phyloP scores from a whole-genome alignment of 2,329 filamentous ascomycete genomes.

The Fusarium robinianum region DNA sequence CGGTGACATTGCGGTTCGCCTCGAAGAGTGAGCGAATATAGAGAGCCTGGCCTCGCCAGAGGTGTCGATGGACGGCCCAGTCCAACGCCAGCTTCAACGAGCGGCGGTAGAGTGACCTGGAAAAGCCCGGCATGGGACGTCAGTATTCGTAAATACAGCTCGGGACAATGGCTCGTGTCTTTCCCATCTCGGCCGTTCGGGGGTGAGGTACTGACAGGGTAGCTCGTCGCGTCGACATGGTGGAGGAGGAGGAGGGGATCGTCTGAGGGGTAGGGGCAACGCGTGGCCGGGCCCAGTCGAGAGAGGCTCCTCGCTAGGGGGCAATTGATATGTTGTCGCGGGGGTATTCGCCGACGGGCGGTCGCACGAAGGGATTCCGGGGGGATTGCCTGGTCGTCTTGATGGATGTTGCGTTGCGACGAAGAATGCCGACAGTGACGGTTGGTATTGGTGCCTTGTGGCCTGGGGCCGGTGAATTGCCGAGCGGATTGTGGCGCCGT shows the following conservation, averaged over 20 bases:
- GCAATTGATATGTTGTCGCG: conserved; percentile 28
- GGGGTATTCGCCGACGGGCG: conserved; percentile 20
- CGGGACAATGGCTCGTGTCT: conserved; percentile 2
- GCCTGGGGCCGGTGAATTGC: conserved; percentile 30
- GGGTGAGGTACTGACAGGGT: conserved; percentile 50
- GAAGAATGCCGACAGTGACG: conserved; percentile 26
- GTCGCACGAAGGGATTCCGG: conserved; percentile 17
- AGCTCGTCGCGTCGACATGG: conserved; percentile 50
- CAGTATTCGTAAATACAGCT: conserved; percentile 22
- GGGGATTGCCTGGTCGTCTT: conserved; percentile 16
- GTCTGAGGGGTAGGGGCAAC: too few species aligned
- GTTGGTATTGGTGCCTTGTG: conserved; percentile 29
- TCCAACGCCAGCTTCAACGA: conserved; percentile 91
- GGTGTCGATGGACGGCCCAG: conserved; percentile 89
- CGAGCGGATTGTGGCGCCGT: conserved; percentile 5
- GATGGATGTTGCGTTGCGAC: conserved; percentile 16
- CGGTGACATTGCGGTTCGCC: conserved; percentile 82
- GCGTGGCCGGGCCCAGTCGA: conserved; percentile 21
- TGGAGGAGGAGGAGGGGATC: conserved; percentile 9
- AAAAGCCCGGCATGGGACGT: conserved; percentile 12
- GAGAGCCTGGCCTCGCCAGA: conserved; percentile 94
- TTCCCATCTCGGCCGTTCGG: conserved; percentile 17
- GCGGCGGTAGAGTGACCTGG: conserved; percentile 81
- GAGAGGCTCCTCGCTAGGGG: conserved; percentile 20
- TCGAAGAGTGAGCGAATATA: conserved; percentile 97